A percentile compares a stretch with the other conserved stretches of the same genome.
Evolutionary conservation across 2,329 filamentous ascomycete genomes (phyloP).

Genomic region (Karstenula rhodostoma): DNA sequence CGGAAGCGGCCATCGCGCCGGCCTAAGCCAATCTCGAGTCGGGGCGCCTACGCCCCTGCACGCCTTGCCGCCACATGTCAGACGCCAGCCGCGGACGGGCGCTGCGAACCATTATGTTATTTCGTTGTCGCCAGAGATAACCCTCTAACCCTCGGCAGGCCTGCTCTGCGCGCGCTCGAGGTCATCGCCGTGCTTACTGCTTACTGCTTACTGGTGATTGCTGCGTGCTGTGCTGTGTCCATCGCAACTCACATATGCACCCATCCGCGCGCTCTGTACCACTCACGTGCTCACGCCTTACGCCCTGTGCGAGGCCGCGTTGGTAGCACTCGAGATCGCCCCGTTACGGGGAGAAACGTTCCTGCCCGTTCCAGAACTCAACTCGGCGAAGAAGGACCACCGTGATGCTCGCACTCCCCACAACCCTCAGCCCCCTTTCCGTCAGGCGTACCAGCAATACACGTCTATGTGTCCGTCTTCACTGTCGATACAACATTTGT

Average conservation of each 20-base stretch:
- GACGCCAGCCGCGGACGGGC: not conserved
- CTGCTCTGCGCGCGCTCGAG: not conserved
- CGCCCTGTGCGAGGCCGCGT: not conserved
- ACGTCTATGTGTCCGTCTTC: not conserved
- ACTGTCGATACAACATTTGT: not conserved
- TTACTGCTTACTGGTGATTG: too few species aligned
- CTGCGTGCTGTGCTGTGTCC: not conserved
- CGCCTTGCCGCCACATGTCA: not conserved
- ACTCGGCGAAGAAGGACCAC: constrained; percentile 1
- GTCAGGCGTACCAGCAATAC: not conserved
- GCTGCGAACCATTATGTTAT: constrained; percentile 19
- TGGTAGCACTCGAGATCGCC: constrained; percentile 8
- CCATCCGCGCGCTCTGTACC: not conserved
- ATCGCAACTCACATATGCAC: not conserved
- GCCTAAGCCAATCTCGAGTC: constrained; percentile 2
- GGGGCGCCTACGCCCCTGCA: not conserved
- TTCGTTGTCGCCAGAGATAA: constrained; percentile 19
- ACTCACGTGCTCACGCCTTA: constrained; percentile 1
- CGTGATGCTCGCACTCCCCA: too few species aligned
- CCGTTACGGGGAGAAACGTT: not conserved
- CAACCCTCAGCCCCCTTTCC: not conserved
- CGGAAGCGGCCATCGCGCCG: constrained; percentile 1
- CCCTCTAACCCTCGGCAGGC: constrained; percentile 1
- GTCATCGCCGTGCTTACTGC: too few species aligned
- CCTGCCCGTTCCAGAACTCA: constrained; percentile 5